A percentile compares a stretch with the other conserved stretches of the same genome.
These are phyloP conservation scores for Gossypium anomalum DNA, from an alignment of 345 rosid species.

Conservation along the genomic window DNA sequence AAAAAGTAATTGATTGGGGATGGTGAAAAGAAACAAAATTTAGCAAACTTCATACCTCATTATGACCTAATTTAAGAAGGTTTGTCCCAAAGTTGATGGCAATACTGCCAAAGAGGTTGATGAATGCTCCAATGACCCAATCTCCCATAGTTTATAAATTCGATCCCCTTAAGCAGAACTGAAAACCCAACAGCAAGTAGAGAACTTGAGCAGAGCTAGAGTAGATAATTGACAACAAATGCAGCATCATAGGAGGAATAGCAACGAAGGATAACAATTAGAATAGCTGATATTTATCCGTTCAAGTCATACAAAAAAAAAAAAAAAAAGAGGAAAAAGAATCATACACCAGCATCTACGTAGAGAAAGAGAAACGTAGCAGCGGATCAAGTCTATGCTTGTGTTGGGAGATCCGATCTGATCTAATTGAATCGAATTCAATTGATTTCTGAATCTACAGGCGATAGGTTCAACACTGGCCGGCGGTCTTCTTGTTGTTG, in stretches of 20 bases:
- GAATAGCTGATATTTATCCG: background rate
- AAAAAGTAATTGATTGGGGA: background rate
- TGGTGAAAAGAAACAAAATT: background rate
- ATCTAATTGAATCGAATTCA: background rate
- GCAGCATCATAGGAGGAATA: background rate
- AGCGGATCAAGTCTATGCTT: background rate
- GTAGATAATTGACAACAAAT: constrained; percentile 11
- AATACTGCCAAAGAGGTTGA: constrained; percentile 90
- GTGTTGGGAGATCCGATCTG: background rate
- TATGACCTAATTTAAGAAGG: constrained; percentile 95
- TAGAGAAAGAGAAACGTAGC: background rate
- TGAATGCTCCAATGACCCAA: constrained; percentile 96
- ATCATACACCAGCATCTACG: background rate
- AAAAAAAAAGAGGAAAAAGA: background rate
- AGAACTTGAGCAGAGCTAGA: constrained; percentile 26
- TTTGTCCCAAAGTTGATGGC: constrained; percentile 99
- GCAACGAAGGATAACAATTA: background rate
- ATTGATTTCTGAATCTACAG: background rate
- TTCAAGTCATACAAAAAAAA: background rate
- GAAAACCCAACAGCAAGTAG: constrained; percentile 32
- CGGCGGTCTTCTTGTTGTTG: background rate
- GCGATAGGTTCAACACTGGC: background rate
- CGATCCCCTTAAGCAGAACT: constrained; percentile 24
- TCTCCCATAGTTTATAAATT: constrained; percentile 75
- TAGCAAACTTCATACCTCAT: constrained; percentile 46